Evolutionary conservation across 1,284 basidiomycete genomes (phyloP), one percentile per base, ranked within the genome.

Genomic region (Cryptococcus sp.): DNA sequence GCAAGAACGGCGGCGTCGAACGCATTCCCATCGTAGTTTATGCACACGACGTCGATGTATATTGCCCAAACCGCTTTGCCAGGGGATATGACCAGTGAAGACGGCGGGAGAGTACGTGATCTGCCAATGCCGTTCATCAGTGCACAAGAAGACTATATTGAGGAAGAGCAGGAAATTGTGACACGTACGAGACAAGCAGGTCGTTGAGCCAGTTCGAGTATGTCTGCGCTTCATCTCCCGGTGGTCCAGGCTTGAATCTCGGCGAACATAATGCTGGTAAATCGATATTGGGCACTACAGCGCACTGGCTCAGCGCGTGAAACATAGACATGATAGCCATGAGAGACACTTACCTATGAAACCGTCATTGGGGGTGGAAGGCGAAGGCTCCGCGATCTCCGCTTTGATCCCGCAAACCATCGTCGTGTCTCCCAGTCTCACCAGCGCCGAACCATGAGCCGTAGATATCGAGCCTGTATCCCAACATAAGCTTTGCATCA

Each of bases 1-100:
- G 93, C 92, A 16, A 97, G 75, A 2, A 97, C 82, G 0, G 91
- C 85, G 0, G 94, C 92, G 64, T 99, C 95, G 64, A 96, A 90
- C 1, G 85, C 89, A 71, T 97, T 97, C 10, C 95, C 95, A 75
- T 99, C 94, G 69, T 93, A 95, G 79, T 95, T 97, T 68, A 99
- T 89, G 77, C 93, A 97, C 5, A 89, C 90, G 30, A 92, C 86
- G 65, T 99, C 95, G 63, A 98, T 83, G 76, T 97, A 97, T 17
- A 99, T 82, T 23, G 88, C 88, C 93, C 93, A 99, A 0, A 83
- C 93, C 0, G 91, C 83, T 75, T 88, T 90, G 3, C 86, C 87
- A 0, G 85, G 84, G 19, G 88, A 82, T 53, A 99, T 96, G 69
- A 88, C 88, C 1, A 99, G 83, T 0, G 86, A 85, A 0, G 82